Conservation (phyloP, 371 early-diverging fungal species). For the Haplosporangium sp. region DNA sequence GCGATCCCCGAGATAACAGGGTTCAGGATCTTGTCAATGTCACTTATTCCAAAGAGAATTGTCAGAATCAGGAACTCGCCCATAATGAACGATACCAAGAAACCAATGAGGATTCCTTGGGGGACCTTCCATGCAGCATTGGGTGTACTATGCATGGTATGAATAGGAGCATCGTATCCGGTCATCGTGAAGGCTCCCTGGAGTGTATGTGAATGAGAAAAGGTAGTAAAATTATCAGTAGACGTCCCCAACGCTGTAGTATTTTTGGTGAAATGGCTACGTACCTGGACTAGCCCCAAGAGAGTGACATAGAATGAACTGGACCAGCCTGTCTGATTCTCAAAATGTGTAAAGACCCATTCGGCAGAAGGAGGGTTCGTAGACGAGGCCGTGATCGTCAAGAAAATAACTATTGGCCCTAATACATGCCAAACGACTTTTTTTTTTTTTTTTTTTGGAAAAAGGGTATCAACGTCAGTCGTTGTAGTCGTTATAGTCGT, state of each 20-base stretch:
- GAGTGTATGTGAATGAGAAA: too few species aligned
- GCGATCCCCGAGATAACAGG: conserved; percentile 26
- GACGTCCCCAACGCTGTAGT: too few species aligned
- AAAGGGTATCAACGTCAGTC: neutral
- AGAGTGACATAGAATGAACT: conserved; percentile 20
- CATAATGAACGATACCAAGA: conserved; percentile 22
- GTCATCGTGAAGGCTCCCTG: conserved; percentile 36
- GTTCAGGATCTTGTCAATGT: conserved; percentile 21
- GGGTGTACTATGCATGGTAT: conserved; percentile 22
- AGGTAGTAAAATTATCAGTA: too few species aligned
- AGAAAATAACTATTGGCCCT: conserved; percentile 29
- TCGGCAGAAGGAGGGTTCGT: conserved; percentile 20
- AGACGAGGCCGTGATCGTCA: conserved; percentile 17
- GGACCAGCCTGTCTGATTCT: conserved; percentile 41
- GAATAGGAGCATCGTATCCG: conserved; percentile 43
- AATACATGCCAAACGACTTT: conserved; percentile 26
- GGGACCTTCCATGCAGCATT: conserved; percentile 33
- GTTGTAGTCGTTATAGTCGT: too few species aligned
- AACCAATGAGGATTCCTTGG: conserved; percentile 21
- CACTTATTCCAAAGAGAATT: conserved; percentile 24
- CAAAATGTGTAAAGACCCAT: conserved; percentile 44
- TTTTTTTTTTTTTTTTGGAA: neutral
- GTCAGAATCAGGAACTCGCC: conserved; percentile 28
- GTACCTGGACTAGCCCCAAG: conserved; percentile 27
- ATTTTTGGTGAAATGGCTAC: neutral